Evolutionary conservation across 306 rosid genomes (phyloP), one percentile per base, ranked within the genome.

Genomic region (Vigna angularis): DNA sequence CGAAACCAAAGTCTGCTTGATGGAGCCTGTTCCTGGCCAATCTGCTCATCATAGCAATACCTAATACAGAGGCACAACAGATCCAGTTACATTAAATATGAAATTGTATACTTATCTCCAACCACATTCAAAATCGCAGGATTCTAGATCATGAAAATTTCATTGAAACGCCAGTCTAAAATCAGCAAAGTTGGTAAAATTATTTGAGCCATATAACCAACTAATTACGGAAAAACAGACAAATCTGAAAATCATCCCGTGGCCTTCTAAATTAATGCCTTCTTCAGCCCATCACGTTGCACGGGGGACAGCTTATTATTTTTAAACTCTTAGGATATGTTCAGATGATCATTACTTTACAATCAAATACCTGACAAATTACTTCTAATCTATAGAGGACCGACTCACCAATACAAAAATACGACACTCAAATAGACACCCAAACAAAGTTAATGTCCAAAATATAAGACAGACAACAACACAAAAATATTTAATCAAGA

Each of bases 21-120:
- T 80, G 90, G 75, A 90, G 87, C 79, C 94, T 85, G 89, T 73
- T 94, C 76, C 82, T 83, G 18, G 91, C 83, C 77, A 94, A 82
- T 80, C 91, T 85, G 85, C 96, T 90, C 91, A 94, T 83, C 81
- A 85, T 81, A 70, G 93, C 93, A 75, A 94, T 91, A 81, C 96
- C 98, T 94, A 85, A 64, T 72, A 73, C 75, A 50, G 49, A 47
- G 72, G 47, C 38, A 48, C 22, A 83, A 28, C 3, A 55, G 22
- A 36, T 45, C 18, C 75, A 59, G 32, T 70, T 49, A 82, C 30
- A 75, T 51, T 30, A 56, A 44, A 52, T 30, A 24, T 42, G 26
- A 56, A 17, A 50, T 18, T 45, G 40, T 9, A 22, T 26, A 53
- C 44, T 76, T 45, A 72, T 77, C 32, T 68, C 76, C 44, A 52